Percentiles rank a stretch among this genome's conserved stretches.
Evolutionary conservation across 2,329 filamentous ascomycete genomes (phyloP).

Genomic region (Aulographum hederae): DNA sequence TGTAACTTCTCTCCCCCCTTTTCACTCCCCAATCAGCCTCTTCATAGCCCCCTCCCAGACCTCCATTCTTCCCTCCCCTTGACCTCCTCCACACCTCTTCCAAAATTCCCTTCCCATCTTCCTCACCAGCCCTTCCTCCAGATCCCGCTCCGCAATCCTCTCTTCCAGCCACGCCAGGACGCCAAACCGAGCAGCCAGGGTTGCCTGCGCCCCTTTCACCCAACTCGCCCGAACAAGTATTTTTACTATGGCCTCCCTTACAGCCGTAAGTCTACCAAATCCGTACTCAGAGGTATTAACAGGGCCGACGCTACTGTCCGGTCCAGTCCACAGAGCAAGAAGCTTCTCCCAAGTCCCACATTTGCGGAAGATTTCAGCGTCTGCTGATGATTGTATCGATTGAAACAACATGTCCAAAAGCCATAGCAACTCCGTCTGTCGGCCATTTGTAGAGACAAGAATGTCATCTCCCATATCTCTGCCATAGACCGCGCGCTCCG

Average conservation of each 20-base stretch:
- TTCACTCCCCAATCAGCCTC: too few relatives aligned
- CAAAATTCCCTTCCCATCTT: neutral
- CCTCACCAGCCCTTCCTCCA: neutral
- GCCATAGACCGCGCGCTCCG: slow-evolving; percentile 1
- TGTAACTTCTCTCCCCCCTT: too few relatives aligned
- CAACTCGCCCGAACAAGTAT: slow-evolving; percentile 47
- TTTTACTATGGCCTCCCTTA: slow-evolving; percentile 44
- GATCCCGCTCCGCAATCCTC: slow-evolving; percentile 31
- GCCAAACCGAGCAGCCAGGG: slow-evolving; percentile 61
- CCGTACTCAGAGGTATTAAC: slow-evolving; percentile 36
- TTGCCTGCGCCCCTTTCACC: slow-evolving; percentile 56
- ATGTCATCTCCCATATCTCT: slow-evolving; percentile 35
- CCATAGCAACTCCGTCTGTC: slow-evolving; percentile 53
- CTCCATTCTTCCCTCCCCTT: neutral
- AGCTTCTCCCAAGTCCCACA: slow-evolving; percentile 56
- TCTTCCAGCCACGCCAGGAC: slow-evolving; percentile 55
- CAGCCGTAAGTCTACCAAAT: too few relatives aligned
- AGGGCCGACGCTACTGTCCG: slow-evolving; percentile 48
- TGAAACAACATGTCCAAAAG: slow-evolving; percentile 53
- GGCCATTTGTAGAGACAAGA: neutral
- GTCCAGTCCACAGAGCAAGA: slow-evolving; percentile 49
- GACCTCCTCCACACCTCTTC: neutral
- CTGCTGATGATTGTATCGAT: slow-evolving; percentile 35
- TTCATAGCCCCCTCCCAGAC: neutral
- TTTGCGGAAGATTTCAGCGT: slow-evolving; percentile 42